Percentiles rank a stretch among this genome's conserved stretches.
These are phyloP conservation scores for Capronia coronata DNA, from an alignment of 2,329 filamentous ascomycete genomes.

Conservation along the genomic window DNA sequence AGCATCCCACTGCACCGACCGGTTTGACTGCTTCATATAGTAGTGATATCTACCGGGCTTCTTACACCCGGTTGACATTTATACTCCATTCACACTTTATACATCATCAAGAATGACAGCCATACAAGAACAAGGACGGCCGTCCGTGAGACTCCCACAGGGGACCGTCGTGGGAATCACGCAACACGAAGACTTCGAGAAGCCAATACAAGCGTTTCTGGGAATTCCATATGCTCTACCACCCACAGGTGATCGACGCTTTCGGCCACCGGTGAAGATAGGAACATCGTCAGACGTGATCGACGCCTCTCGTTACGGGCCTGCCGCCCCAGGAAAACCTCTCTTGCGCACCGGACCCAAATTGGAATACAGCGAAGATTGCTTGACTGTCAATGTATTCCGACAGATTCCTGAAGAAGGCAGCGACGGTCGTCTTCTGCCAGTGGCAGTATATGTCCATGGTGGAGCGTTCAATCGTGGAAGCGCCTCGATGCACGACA, in stretches of 20 bases:
- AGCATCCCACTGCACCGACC: no score
- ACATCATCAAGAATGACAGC: no score
- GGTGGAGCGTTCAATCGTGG: conserved; percentile 31
- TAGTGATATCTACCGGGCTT: no score
- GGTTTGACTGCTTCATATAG: no score
- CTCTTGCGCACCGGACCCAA: conserved; percentile 44
- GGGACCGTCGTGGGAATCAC: conserved; percentile 7
- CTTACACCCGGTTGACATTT: no score
- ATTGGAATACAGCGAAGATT: conserved; percentile 39
- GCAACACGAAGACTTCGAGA: not conserved
- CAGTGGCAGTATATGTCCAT: conserved; percentile 44
- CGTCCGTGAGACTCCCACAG: conserved; percentile 13
- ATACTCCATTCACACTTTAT: no score
- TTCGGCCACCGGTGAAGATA: conserved; percentile 36
- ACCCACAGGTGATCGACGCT: conserved; percentile 44
- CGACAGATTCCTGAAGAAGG: conserved; percentile 32
- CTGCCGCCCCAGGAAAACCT: conserved; percentile 38
- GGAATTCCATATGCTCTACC: conserved; percentile 47
- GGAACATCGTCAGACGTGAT: conserved; percentile 29
- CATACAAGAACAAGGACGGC: no score
- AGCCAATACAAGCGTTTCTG: conserved; percentile 37
- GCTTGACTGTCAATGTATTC: conserved; percentile 27
- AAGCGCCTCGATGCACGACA: conserved; percentile 47
- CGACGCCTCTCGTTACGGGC: conserved; percentile 36
- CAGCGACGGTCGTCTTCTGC: conserved; percentile 25